These are phyloP conservation scores for Colletotrichum abscissum DNA, from an alignment of 2,329 filamentous ascomycete species.

Conservation along the genomic window DNA sequence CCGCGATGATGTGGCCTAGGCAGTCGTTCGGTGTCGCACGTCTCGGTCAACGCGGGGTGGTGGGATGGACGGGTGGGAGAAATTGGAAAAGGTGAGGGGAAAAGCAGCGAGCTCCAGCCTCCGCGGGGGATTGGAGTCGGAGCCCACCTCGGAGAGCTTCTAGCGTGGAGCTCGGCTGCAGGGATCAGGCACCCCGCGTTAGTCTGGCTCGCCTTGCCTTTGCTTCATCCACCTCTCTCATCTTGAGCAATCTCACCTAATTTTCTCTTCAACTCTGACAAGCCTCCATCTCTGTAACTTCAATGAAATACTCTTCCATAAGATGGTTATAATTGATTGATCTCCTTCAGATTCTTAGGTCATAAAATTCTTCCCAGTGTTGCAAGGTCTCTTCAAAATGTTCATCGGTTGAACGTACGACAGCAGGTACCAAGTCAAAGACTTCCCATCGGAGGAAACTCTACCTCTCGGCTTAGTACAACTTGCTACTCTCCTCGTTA, in stretches of 20 bases:
- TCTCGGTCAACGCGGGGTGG: conserved; percentile 8
- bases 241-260: background rate
- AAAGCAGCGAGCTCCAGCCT: background rate
- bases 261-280: background rate
- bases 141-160: background rate
- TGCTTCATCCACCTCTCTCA: background rate
- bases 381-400: background rate
- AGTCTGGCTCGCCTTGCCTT: background rate
- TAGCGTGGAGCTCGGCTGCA: background rate
- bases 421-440: background rate
- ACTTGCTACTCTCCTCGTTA: background rate
- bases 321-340: background rate
- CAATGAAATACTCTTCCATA: too few species aligned
- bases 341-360: background rate
- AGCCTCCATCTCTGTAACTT: background rate
- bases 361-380: background rate
- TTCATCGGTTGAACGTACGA: background rate
- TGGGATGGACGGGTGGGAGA: conserved; percentile 1
- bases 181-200: conserved; percentile 5
- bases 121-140: background rate
- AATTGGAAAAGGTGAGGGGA: background rate
- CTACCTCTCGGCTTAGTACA: too few species aligned
- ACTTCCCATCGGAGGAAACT: background rate
- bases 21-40: conserved; percentile 34
- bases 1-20: conserved; percentile 34